phyloP scores from a whole-genome alignment of 495 filamentous ascomycete genomes.

The Massariosphaeria phaeospora region DNA sequence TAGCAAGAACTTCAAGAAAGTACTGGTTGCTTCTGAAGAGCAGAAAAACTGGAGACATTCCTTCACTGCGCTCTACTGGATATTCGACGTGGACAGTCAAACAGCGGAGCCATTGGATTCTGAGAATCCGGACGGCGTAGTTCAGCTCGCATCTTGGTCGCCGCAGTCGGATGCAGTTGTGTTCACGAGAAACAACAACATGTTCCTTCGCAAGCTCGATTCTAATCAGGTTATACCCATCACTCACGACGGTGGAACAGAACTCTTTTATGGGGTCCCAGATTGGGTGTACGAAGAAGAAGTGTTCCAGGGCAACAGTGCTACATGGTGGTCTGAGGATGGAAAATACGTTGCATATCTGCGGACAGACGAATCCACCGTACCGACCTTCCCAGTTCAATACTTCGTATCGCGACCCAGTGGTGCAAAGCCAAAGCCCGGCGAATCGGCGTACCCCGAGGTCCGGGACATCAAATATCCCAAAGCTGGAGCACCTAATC shows the following conservation, averaged over 20 bases:
- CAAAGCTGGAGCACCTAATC: slow-evolving; percentile 91
- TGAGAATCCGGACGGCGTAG: slow-evolving; percentile 54
- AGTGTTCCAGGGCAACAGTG: slow-evolving; percentile 73
- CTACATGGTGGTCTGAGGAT: slow-evolving; percentile 90
- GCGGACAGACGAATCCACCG: slow-evolving; percentile 83
- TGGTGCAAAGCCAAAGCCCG: slow-evolving; percentile 61
- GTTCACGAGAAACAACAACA: slow-evolving; percentile 83
- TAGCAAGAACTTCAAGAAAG: slow-evolving; percentile 76
- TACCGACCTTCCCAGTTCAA: slow-evolving; percentile 90
- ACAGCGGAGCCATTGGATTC: slow-evolving; percentile 74
- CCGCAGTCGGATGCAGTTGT: slow-evolving; percentile 78
- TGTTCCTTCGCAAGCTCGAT: slow-evolving; percentile 71
- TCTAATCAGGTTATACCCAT: slow-evolving; percentile 60
- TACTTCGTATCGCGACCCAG: slow-evolving; percentile 89
- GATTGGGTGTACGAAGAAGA: slow-evolving; percentile 99
- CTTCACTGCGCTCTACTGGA: slow-evolving; percentile 78
- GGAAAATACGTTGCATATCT: slow-evolving; percentile 86
- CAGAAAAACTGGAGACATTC: slow-evolving; percentile 85
- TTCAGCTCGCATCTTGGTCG: slow-evolving; percentile 88
- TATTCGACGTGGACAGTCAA: slow-evolving; percentile 86
- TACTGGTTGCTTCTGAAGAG: slow-evolving; percentile 67
- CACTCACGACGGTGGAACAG: slow-evolving; percentile 76
- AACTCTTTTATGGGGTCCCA: slow-evolving; percentile 94
- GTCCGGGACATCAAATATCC: slow-evolving; percentile 92
- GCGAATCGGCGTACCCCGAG: slow-evolving; percentile 87